Conservation (phyloP, 805 yeast species). For the Kurtzmaniella fragi region DNA sequence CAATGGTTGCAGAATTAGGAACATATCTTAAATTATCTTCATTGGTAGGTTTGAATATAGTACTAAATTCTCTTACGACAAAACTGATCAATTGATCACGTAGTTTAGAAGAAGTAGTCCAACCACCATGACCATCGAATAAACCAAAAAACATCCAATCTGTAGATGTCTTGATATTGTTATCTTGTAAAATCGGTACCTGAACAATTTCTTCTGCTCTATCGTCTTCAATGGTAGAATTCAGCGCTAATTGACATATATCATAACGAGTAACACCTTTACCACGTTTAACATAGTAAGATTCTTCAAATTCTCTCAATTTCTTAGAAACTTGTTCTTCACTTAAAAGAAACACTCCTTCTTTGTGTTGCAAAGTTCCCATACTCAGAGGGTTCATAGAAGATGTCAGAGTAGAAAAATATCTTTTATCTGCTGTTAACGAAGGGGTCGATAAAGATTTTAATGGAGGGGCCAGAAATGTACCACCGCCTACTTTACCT, state of each 20-base stretch:
- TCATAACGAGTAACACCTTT: slow-evolving; percentile 88
- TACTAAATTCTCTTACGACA: slow-evolving; percentile 73
- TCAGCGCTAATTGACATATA: slow-evolving; percentile 82
- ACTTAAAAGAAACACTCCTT: slow-evolving; percentile 51
- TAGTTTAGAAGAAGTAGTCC: slow-evolving; percentile 84
- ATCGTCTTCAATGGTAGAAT: slow-evolving; percentile 93
- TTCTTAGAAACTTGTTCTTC: slow-evolving; percentile 69
- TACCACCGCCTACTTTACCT: too few species aligned
- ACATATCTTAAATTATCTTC: slow-evolving; percentile 48
- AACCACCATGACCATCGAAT: slow-evolving; percentile 96
- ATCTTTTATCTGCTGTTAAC: slow-evolving; percentile 14
- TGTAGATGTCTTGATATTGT: slow-evolving; percentile 42
- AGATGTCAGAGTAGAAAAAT: slow-evolving; percentile 38
- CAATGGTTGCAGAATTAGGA: slow-evolving; percentile 69
- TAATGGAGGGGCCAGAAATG: not conserved
- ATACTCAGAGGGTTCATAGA: slow-evolving; percentile 39
- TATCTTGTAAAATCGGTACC: slow-evolving; percentile 62
- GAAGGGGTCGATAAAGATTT: slow-evolving; percentile 2
- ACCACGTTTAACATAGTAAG: slow-evolving; percentile 74
- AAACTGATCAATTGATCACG: slow-evolving; percentile 71
- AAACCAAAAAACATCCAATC: slow-evolving; percentile 96
- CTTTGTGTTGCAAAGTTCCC: slow-evolving; percentile 44
- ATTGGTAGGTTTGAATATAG: slow-evolving; percentile 52
- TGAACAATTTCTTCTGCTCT: slow-evolving; percentile 78
- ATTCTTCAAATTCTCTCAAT: slow-evolving; percentile 72